Percentiles rank a stretch among this genome's conserved stretches.
These are phyloP conservation scores for Vitis hybrid DNA, from an alignment of 177 flowering plant species.

Conservation along the genomic window DNA sequence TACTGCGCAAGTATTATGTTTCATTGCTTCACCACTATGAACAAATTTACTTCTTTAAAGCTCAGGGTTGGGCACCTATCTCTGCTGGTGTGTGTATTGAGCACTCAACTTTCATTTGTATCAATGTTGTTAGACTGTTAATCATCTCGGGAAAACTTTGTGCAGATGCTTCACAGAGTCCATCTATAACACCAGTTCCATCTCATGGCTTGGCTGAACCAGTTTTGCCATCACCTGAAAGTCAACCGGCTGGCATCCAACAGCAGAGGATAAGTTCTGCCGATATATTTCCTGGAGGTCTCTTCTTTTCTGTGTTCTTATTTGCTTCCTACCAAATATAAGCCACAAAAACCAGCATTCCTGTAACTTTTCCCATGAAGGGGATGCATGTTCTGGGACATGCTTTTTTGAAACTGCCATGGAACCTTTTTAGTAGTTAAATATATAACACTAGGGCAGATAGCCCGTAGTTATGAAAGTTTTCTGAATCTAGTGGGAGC, in stretches of 20 bases:
- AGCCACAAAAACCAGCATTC: too few species aligned
- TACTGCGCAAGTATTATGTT: constrained; percentile 80
- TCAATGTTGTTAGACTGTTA: neutral
- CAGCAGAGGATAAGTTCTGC: constrained; percentile 26
- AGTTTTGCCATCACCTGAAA: constrained; percentile 24
- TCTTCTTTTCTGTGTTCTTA: constrained; percentile 3
- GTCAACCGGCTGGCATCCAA: constrained; percentile 24
- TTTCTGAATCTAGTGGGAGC: too few species aligned
- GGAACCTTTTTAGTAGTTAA: too few species aligned
- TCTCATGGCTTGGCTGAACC: constrained; percentile 25
- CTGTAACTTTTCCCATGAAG: too few species aligned
- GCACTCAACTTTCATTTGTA: neutral
- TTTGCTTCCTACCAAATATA: too few species aligned
- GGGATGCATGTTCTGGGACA: too few species aligned
- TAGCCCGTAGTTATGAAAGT: too few species aligned
- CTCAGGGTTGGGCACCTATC: constrained; percentile 45
- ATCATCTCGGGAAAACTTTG: constrained; percentile 1
- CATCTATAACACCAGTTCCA: constrained; percentile 23
- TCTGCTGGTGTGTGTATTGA: constrained; percentile 36
- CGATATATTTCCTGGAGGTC: constrained; percentile 35
- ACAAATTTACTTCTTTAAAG: constrained; percentile 74
- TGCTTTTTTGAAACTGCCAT: too few species aligned
- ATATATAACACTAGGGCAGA: too few species aligned
- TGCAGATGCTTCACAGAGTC: constrained; percentile 38
- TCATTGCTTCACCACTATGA: constrained; percentile 85